Evolutionary conservation across 148 eudicot genomes (phyloP), one percentile per base, ranked within the genome.

Genomic region (Rhododendron ovatum): DNA sequence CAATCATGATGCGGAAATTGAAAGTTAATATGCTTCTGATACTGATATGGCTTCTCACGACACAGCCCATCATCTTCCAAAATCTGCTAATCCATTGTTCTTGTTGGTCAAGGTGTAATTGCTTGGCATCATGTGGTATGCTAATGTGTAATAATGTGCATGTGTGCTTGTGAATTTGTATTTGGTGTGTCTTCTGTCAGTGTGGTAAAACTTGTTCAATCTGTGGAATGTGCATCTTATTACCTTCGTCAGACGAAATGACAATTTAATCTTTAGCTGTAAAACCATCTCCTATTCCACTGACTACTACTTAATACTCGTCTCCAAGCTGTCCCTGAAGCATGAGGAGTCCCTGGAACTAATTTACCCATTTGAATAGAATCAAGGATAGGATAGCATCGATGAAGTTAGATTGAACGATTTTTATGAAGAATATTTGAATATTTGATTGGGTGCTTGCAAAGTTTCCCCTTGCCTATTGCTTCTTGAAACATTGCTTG

Each of bases 41-140:
- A 81, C 33, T 81, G 83, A 59, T 53, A 51, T 33, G 83, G 41
- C 82, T 80, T 80, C 39, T 50, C 39, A 80, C 43, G 45, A 41
- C 45, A 41, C 45, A 20, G 9, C 43, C 51, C 50, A 22, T 77
- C 15, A 3, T 41, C 48, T 76, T 39, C 43, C 22, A 13, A 76
- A 76, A 76, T 76, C n/a, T 77, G 51, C 80, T 39, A 39, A 7
- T 43, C 28, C 14, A 43, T 39, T 8, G 10, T 24, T 43, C 30
- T 41, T 41, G 50, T 8, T 8, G 22, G 80, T 51, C n/a, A 7
- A 33, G 24, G 26, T 76, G 79, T 20, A 77, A 51, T 41, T 0
- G n/a, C 79, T 39, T 75, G n/a, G 5, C 79, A 75, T 35, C 26
- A 18, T 20, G 26, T 22, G 80, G 51, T 43, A 22, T 43, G 80